phyloP scores from a whole-genome alignment of 495 filamentous ascomycete species.

The Penicillium flavigenum region DNA sequence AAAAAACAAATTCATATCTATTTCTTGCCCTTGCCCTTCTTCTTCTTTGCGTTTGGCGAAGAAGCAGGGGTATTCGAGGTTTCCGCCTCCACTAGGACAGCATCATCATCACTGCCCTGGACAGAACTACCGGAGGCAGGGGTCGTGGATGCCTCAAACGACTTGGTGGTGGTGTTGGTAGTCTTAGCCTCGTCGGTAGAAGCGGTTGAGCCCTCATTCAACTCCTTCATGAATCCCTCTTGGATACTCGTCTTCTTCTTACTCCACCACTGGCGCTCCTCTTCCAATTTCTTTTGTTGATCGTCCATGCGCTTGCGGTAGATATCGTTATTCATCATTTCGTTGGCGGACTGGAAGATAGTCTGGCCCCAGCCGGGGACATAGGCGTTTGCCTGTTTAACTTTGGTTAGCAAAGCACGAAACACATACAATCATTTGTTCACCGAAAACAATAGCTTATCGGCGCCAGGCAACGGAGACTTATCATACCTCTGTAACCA shows the following conservation, averaged over 20 bases:
- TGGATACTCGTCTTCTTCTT: conserved; percentile 74
- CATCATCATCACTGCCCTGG: conserved; percentile 72
- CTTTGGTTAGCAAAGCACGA: conserved; percentile 4
- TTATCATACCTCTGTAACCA: conserved; percentile 76
- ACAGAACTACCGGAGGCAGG: conserved; percentile 30
- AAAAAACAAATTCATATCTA: conserved; percentile 34
- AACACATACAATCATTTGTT: neutral
- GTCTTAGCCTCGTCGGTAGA: conserved; percentile 19
- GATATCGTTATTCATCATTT: conserved; percentile 69
- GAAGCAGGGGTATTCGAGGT: conserved; percentile 45
- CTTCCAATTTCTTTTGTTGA: conserved; percentile 62
- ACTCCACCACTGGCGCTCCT: conserved; percentile 88
- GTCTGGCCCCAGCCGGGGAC: conserved; percentile 81
- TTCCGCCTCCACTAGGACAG: conserved; percentile 76
- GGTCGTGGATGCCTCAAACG: conserved; percentile 24
- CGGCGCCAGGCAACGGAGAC: neutral
- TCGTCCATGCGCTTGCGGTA: conserved; percentile 61
- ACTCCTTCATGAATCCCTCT: conserved; percentile 80
- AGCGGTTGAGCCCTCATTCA: conserved; percentile 52
- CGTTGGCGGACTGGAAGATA: conserved; percentile 93
- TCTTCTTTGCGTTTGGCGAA: conserved; percentile 45
- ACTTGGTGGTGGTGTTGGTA: conserved; percentile 24
- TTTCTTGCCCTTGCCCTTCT: conserved; percentile 83
- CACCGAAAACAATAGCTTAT: neutral
- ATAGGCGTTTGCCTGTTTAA: conserved; percentile 77